Percentiles rank a stretch among this genome's conserved stretches.
These are phyloP conservation scores for Curvularia eragrostidis DNA, from an alignment of 2,329 filamentous ascomycete species.

Conservation along the genomic window DNA sequence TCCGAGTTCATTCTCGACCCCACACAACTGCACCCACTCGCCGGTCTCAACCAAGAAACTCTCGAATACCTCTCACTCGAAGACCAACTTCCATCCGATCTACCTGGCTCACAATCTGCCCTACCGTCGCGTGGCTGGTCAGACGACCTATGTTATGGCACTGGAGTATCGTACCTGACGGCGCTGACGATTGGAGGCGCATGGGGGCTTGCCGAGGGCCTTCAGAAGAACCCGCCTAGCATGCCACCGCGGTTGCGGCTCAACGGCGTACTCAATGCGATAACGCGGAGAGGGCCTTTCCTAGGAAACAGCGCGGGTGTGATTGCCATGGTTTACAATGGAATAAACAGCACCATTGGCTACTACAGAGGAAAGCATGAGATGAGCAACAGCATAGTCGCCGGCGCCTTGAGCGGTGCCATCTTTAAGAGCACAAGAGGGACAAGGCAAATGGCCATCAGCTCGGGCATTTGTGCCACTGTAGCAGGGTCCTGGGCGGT, in stretches of 20 bases:
- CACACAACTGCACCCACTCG: conserved; percentile 87
- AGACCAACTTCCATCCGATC: conserved; percentile 84
- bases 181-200: conserved; percentile 84
- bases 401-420: conserved; percentile 87
- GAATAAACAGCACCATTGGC: conserved; percentile 56
- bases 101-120: conserved; percentile 84
- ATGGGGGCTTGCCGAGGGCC: conserved; percentile 90
- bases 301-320: conserved; percentile 95
- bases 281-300: conserved; percentile 92
- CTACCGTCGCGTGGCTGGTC: conserved; percentile 96
- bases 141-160: conserved; percentile 97
- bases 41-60: conserved; percentile 88
- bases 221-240: conserved; percentile 73
- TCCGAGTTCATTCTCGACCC: conserved; percentile 92
- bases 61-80: conserved; percentile 96
- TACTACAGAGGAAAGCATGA: conserved; percentile 61
- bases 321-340: conserved; percentile 95
- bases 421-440: conserved; percentile 97
- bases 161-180: conserved; percentile 90
- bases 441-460: conserved; percentile 90
- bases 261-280: conserved; percentile 92
- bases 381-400: conserved; percentile 82
- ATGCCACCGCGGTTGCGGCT: conserved; percentile 87
- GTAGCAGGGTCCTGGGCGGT: conserved; percentile 91
- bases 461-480: conserved; percentile 84